Conservation (phyloP, 2,329 filamentous ascomycete genomes). For the Chaetomiaceae sp. region DNA sequence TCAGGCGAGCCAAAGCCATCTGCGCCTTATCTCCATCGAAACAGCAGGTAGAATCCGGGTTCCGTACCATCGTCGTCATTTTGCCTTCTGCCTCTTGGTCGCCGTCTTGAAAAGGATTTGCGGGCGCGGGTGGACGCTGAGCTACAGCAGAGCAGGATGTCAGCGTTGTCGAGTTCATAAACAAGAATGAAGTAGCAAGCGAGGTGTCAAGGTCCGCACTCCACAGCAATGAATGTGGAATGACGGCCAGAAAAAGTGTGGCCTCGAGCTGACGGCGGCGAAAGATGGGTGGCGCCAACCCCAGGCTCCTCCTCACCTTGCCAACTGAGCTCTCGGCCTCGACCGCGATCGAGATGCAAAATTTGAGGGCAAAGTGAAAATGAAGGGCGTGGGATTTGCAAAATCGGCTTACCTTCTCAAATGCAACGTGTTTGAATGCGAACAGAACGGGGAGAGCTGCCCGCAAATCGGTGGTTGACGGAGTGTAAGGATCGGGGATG, state of each 20-base stretch:
- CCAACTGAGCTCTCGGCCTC: constrained; percentile 7
- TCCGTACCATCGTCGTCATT: constrained; percentile 52
- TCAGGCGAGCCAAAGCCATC: no score
- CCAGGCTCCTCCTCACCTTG: not conserved
- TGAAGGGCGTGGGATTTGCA: not conserved
- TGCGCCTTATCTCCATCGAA: not conserved
- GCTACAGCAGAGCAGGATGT: not conserved
- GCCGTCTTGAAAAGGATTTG: not conserved
- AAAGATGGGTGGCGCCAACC: not conserved
- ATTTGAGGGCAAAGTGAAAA: no score
- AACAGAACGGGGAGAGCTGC: not conserved
- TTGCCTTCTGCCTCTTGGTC: constrained; percentile 24
- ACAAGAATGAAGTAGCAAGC: not conserved
- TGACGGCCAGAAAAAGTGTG: not conserved
- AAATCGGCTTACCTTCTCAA: constrained; percentile 8
- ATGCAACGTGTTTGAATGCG: not conserved
- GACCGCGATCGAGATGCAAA: not conserved
- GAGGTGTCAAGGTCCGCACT: not conserved
- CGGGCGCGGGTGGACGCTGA: not conserved
- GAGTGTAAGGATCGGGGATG: constrained; percentile 10
- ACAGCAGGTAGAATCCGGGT: not conserved
- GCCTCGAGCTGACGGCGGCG: constrained; percentile 2
- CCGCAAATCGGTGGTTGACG: not conserved
- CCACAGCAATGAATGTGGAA: constrained; percentile 9
- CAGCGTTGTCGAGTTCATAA: not conserved